phyloP scores from a whole-genome alignment of 345 rosid species.

The Nephelium lappaceum region DNA sequence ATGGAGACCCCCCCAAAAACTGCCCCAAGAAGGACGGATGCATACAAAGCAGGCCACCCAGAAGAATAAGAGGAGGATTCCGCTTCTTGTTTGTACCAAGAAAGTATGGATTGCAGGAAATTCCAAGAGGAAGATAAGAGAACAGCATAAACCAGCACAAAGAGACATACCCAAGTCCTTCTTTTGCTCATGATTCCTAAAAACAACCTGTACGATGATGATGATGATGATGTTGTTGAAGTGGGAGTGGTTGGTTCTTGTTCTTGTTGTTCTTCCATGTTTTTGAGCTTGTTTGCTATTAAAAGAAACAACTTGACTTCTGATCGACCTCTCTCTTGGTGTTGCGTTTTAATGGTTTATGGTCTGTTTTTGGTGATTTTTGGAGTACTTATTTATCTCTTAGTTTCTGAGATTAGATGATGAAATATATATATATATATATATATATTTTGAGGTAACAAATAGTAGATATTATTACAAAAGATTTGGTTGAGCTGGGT shows the following conservation, averaged over 20 bases:
- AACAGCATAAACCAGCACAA: constrained; percentile 71
- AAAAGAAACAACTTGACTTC: constrained; percentile 16
- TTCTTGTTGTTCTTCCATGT: constrained; percentile 40
- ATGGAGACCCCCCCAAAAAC: constrained; percentile 83
- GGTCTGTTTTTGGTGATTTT: background rate
- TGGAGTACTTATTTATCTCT: background rate
- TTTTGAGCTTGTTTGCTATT: background rate
- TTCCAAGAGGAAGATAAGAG: constrained; percentile 77
- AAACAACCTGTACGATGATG: constrained; percentile 56
- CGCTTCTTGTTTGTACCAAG: constrained; percentile 65
- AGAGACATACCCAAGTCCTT: constrained; percentile 89
- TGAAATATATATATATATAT: no score
- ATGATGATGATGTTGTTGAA: constrained; percentile 30
- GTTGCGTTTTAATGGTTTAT: background rate
- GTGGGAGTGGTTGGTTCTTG: constrained; percentile 21
- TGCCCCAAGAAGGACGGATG: constrained; percentile 84
- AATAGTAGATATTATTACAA: background rate
- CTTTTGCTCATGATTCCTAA: constrained; percentile 86
- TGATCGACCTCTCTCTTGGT: background rate
- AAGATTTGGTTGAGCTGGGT: background rate
- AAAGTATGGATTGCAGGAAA: constrained; percentile 67
- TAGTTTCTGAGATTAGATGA: background rate
- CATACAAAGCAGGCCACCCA: constrained; percentile 87
- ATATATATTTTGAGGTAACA: no score
- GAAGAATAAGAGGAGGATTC: constrained; percentile 35